phyloP scores from a whole-genome alignment of 2,329 filamentous ascomycete genomes.

The Aureobasidium mangrovei region DNA sequence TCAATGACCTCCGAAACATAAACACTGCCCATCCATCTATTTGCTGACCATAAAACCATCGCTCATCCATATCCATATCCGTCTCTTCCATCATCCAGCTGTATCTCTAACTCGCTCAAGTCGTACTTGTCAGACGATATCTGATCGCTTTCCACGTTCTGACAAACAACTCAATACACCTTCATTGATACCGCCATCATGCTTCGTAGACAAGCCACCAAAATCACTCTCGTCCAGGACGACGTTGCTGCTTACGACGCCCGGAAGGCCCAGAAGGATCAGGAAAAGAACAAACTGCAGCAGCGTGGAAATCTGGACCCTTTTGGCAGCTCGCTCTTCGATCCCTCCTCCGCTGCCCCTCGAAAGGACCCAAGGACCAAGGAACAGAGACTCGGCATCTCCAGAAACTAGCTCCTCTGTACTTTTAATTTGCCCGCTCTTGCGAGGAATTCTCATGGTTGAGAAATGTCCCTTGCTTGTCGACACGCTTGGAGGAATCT shows the following conservation, averaged over 20 bases:
- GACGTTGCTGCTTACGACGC: conserved; percentile 28
- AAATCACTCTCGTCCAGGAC: conserved; percentile 27
- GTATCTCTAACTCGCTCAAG: too few relatives aligned
- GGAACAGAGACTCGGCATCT: conserved; percentile 25
- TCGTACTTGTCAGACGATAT: too few relatives aligned
- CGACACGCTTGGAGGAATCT: conserved; percentile 3
- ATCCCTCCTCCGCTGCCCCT: conserved; percentile 17
- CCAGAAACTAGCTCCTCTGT: conserved; percentile 15
- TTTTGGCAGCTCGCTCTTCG: conserved; percentile 12
- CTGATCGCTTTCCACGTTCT: neutral
- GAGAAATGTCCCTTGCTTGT: conserved; percentile 1
- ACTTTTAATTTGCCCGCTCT: neutral
- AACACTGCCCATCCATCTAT: neutral
- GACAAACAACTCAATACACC: neutral
- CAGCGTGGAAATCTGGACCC: conserved; percentile 14
- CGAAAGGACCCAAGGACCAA: conserved; percentile 21
- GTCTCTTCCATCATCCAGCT: neutral
- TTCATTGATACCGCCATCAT: conserved; percentile 17
- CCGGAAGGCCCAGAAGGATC: conserved; percentile 24
- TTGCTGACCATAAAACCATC: too few relatives aligned
- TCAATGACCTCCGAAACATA: neutral
- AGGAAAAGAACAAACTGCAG: conserved; percentile 17
- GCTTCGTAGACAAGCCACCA: conserved; percentile 29
- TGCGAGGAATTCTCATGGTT: conserved; percentile 1
- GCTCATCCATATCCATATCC: neutral